Evolutionary conservation across 2,329 filamentous ascomycete genomes (phyloP).

Genomic region (Fusarium palustre): DNA sequence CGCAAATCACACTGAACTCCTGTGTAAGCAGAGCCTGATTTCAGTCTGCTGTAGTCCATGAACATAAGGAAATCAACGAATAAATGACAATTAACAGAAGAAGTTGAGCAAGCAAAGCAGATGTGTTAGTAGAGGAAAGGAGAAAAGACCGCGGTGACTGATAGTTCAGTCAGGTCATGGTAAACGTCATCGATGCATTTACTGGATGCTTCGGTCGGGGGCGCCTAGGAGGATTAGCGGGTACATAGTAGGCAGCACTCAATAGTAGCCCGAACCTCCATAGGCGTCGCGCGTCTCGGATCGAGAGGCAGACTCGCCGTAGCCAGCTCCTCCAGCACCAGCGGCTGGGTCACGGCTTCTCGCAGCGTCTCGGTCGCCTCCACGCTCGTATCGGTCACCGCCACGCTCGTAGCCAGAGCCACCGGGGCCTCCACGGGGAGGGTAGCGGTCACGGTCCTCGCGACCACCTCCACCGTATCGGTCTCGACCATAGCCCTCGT

Average conservation of each 20-base stretch:
- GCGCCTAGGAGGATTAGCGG: constrained; percentile 50
- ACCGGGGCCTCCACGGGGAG: constrained; percentile 52
- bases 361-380: constrained; percentile 55
- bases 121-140: constrained; percentile 46
- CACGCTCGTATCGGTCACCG: constrained; percentile 61
- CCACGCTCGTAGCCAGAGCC: constrained; percentile 60
- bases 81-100: constrained; percentile 43
- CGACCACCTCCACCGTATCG: constrained; percentile 54
- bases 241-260: constrained; percentile 32
- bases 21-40: constrained; percentile 51
- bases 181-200: constrained; percentile 28
- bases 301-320: constrained; percentile 57
- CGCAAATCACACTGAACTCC: constrained; percentile 54
- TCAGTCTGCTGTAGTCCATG: constrained; percentile 48
- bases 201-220: constrained; percentile 48
- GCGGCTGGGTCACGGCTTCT: constrained; percentile 56
- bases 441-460: constrained; percentile 60
- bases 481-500: constrained; percentile 55
- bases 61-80: constrained; percentile 45
- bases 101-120: constrained; percentile 47
- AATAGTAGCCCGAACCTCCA: constrained; percentile 54
- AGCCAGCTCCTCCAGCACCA: constrained; percentile 53
- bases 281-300: constrained; percentile 59
- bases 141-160: constrained; percentile 40
- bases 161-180: constrained; percentile 32